Base-by-base conservation (phyloP, 2,329 filamentous ascomycete genomes). In the Beauveria pseudobassiana region DNA sequence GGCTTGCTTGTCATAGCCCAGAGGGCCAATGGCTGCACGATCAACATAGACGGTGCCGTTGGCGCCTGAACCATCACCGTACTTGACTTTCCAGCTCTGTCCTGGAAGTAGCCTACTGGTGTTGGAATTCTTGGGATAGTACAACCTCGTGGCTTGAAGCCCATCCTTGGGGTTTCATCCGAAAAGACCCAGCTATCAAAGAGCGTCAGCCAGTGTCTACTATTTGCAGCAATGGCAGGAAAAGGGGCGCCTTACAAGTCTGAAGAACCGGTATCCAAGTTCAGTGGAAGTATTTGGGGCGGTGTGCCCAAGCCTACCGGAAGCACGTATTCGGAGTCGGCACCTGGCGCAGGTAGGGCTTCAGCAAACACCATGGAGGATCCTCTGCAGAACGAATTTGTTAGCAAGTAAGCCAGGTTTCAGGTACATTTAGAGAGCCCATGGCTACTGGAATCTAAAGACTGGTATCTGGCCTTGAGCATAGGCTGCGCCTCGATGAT, bases 161-260 rank as follows among this genome's bases (percentile, higher is more conserved):
- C 82, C 71, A 6, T 73, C 70, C 2, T 72, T 64, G 5, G 82
- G 16, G 86, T 82, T 26, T 85, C 77, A 20, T 77, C 78, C 0
- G 86, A 88, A 73, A 87, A 89, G 46, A 86, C 83, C 87, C 88
- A 90, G 74, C 89, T 81, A 73, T 50, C 86, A 83, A 3, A n/a
- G 0, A 1, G 2, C 43, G 59, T 67, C 40, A 66, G 57, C 61
- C 53, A 65, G 28, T n/a, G n/a, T 14, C 20, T 24, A 18, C 26
- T 14, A 7, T 6, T 22, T 4, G 7, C 22, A 1, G 22, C 8
- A 10, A 7, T 2, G 12, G 1, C 14, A 34, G 5, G 8, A 14
- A 10, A 10, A 9, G 38, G 18, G 24, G 6, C 22, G 14, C 62
- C 73, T 69, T 68, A 75, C 74, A 77, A 65, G 78, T 88, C 64